Evolutionary conservation across 306 rosid species (phyloP), one percentile per base, ranked within the genome.

Genomic region (Quercus glauca): DNA sequence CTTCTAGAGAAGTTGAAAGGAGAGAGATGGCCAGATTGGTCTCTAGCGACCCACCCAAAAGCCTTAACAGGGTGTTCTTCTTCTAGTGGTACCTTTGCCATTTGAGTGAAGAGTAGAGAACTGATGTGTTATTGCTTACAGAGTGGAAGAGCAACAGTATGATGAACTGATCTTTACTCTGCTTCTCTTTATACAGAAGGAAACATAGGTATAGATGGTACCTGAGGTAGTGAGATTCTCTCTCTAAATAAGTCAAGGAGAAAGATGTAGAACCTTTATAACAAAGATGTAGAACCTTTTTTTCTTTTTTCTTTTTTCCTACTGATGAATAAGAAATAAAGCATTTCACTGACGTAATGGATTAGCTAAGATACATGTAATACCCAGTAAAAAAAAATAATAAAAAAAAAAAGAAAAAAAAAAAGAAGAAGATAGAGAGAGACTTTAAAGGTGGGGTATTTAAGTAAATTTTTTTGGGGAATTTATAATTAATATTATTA

Each of bases 41-140:
- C 87, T 18, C 78, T 74, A 17, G 88, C 90, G 1, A 88, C 88
- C 88, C 88, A 87, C 5, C 88, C 91, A 25, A 79, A 80, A 17
- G 91, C 88, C 72, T 82, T 82, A 18, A 10, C 64, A 5, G 88
- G 88, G 70, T 84, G 88, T 64, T 87, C 86, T 63, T 55, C n/a
- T 11, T 87, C 85, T 9, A 74, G 79, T 5, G 76, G 79, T 19
- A 35, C 13, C 25, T 63, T 57, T 0, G 20, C 75, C 90, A 79
- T 79, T 12, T 33, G 78, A 20, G 53, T 9, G 6, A 17, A 28
- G 26, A 20, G 14, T 12, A 4, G 69, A 61, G 37, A 26, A 12
- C 19, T 12, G 5, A 61, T 20, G 0, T 18, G 11, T 7, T 18
- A 6, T 5, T 1, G 5, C 23, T 18, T 19, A 1, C 3, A 19